Percentiles rank a stretch among this genome's conserved stretches.
Evolutionary conservation across 2,329 filamentous ascomycete species (phyloP).

Genomic region (Neoascochyta sp.): DNA sequence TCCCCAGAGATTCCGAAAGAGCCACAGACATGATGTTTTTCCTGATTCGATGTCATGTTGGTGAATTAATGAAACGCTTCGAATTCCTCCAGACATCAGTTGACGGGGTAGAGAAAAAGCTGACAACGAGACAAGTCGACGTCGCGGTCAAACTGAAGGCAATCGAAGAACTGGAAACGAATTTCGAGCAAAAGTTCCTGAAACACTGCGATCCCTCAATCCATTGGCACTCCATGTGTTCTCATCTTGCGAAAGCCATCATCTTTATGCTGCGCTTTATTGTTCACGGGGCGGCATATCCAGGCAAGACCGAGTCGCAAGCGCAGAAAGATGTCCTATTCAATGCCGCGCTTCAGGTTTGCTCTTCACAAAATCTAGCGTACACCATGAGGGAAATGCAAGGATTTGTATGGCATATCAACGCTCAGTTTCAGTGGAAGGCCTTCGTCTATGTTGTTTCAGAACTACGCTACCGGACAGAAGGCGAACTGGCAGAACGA

Average conservation of each 20-base stretch:
- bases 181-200: constrained; percentile 40
- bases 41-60: constrained; percentile 43
- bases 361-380: constrained; percentile 41
- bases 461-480: constrained; percentile 26
- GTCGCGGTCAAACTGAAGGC: constrained; percentile 27
- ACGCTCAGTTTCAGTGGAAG: constrained; percentile 52
- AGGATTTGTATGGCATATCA: constrained; percentile 47
- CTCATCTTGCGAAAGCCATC: constrained; percentile 44
- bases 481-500: constrained; percentile 22
- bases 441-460: constrained; percentile 50
- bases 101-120: constrained; percentile 22
- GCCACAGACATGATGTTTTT: constrained; percentile 51
- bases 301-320: constrained; percentile 29
- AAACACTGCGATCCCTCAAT: constrained; percentile 35
- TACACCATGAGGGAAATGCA: constrained; percentile 40
- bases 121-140: constrained; percentile 18
- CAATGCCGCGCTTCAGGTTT: constrained; percentile 39
- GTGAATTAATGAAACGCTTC: constrained; percentile 36
- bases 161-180: constrained; percentile 42
- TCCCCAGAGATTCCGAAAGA: constrained; percentile 41
- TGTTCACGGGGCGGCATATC: constrained; percentile 45
- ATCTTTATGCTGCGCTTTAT: constrained; percentile 43
- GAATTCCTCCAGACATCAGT: constrained; percentile 13
- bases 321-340: constrained; percentile 42
- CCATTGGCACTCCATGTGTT: constrained; percentile 46